Evolutionary conservation across 108 stramenopile genomes (phyloP), one percentile per base, ranked within the genome.

Genomic region (Seminavis robusta): DNA sequence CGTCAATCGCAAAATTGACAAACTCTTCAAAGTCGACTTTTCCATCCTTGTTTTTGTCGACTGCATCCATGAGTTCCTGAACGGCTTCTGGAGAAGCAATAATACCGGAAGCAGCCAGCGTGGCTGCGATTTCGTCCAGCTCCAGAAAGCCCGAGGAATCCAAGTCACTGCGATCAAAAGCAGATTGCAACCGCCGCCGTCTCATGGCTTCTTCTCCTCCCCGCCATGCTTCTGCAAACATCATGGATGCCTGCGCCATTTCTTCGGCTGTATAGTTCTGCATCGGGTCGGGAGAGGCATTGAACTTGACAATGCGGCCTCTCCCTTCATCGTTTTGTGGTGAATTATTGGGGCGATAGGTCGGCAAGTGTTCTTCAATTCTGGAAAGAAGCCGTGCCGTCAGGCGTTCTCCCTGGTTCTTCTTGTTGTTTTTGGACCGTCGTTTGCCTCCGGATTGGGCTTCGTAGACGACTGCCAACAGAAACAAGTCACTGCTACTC

Each of bases 391-490:
- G 33, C 3, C 17, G 36, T 27, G 27, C 26, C n/a, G 57, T 33
- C 36, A 56, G 38, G 21, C 36, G 27, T 4, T 59, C 56, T n/a
- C 61, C 56, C 10, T 54, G 50, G 27, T 47, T 23, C 29, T 50
- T 40, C 25, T 37, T 4, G 26, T 33, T 43, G 23, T 52, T 56
- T 40, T 63, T 63, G 16, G 28, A 44, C 33, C 40, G 7, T 33
- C 60, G 24, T 5, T 51, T 36, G 5, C 75, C 52, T 28, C 84
- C 81, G 29, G 81, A 56, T 33, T 79, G 80, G 23, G 86, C 73
- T 65, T 92, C 88, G 69, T 96, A 93, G 28, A 93, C 81, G 32
- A 90, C 74, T 23, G 83, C 83, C 33, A 94, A 73, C 42, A 96
- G 62, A 34, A 88, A 88, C 19, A 96, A 83, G 46, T 93, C 95